Evolutionary conservation across 805 yeast genomes (phyloP), one percentile per base, ranked within the genome.

Genomic region (Wickerhamomyces tratensis): DNA sequence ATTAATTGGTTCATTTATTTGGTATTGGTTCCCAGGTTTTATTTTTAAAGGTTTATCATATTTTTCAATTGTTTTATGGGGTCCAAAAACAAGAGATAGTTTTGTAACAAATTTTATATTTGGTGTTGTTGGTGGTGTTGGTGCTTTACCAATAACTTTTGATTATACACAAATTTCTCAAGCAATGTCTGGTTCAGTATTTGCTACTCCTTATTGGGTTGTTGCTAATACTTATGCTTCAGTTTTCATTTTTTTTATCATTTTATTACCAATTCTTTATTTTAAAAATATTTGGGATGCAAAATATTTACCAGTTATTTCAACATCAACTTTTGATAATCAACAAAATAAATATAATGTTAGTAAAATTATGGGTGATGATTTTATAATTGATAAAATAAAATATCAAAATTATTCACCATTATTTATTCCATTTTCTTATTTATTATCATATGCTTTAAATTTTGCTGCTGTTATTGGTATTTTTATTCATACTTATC

Each of bases 11-110:
- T 56, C 69, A 25, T 78, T 79, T 49, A 47, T 69, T 5, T 81
- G 79, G 72, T 76, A 76, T 52, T 80, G 82, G 78, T 61, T 82
- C 49, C 86, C 87, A 5, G 82, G 79, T 43, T 80, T 67, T 52
- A 63, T 83, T 25, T 79, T 79, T 62, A 63, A 66, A 13, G 86
- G 77, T 2, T 66, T 82, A 43, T 68, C 79, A 1, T 72, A 73
- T 51, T 82, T 83, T 59, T 73, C 69, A n/a, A 57, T 68, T 43
- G 50, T 65, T 25, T 44, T 60, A n/a, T 62, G 67, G 65, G n/a
- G n/a, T 12, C 6, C 13, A 31, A 31, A 31, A 6, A 59, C 61
- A 13, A 57, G 63, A 46, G 56, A 77, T 46, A 79, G 79, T 52
- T 74, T 76, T 45, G 65, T 71, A 36, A 71, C 77, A 6, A 80